Evolutionary conservation across 495 filamentous ascomycete species (phyloP), one percentile per base, ranked within the genome.

Genomic region (Talaromyces wortmannii): DNA sequence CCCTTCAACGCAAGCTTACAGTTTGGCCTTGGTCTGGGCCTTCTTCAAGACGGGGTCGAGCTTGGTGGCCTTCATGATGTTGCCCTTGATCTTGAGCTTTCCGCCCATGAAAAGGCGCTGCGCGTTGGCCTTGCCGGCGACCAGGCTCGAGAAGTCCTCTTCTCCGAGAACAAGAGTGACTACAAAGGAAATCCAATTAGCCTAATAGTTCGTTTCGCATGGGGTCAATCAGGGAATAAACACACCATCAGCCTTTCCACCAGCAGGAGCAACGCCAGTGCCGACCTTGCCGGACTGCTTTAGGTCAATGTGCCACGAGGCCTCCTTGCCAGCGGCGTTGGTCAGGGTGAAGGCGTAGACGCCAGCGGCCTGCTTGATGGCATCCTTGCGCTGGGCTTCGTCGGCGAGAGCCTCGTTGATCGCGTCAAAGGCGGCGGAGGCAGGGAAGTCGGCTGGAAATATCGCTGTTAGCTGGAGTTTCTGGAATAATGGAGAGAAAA

Each of bases 51-150:
- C 84, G 52, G 91, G 90, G 71, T 96, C 90, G 73, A 94, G 85
- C 84, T 95, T 96, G 45, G 94, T 97, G 23, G 94, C 94, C 83
- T 95, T 95, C 95, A 97, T 97, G 48, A 98, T 85, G 71, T 97
- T 90, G 48, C 94, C 94, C 83, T 91, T 95, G 65, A 97, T 83
- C 86, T 97, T 98, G 65, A 98, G 79, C 79, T 95, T 96, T 65
- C 94, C 94, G 7, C 80, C 80, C 91, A 98, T 97, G 77, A 97
- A 98, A 55, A 98, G 72, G 63, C 85, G 84, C 81, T 97, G 94
- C 51, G 94, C 91, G 60, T 96, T 92, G 64, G 87, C 90, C 80
- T 95, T 91, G 62, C 95, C 94, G 49, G 80, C 67, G 49, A 95
- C 84, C 54, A 98, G 81, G 64, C 82, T 82, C 30, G 72, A 78